Evolutionary conservation across 148 eudicot species (phyloP).

Genomic region (Camellia lanceoleosa): DNA sequence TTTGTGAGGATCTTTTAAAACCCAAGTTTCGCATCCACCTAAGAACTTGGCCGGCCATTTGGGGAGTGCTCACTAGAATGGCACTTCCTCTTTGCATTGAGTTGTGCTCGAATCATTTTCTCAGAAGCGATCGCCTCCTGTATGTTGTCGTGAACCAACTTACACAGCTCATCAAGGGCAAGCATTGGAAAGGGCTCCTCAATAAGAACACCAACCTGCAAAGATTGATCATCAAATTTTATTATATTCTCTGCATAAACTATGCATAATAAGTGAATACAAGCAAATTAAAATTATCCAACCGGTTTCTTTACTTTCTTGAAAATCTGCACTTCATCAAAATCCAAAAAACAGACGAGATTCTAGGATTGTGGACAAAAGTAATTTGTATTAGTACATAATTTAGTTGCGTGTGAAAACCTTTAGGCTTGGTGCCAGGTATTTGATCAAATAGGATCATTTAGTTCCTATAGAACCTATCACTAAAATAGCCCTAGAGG

Average conservation of each 20-base stretch:
- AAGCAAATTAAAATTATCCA: not conserved
- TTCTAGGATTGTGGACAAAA: too few species aligned
- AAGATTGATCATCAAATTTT: constrained; percentile 8
- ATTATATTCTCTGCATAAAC: not conserved
- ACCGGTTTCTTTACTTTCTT: not conserved
- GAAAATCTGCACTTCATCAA: too few species aligned
- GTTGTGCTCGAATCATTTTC: constrained; percentile 42
- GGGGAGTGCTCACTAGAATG: constrained; percentile 36
- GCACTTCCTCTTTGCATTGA: constrained; percentile 48
- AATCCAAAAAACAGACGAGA: too few species aligned
- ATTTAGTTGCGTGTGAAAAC: too few species aligned
- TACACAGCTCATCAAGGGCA: constrained; percentile 84
- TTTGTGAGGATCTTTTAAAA: constrained; percentile 13
- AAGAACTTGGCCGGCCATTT: constrained; percentile 66
- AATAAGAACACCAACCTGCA: constrained; percentile 94
- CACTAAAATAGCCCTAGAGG: too few species aligned
- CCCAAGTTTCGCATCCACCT: constrained; percentile 20
- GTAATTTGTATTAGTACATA: too few species aligned
- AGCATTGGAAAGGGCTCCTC: constrained; percentile 98
- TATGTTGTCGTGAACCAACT: constrained; percentile 41
- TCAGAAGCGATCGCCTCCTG: constrained; percentile 56
- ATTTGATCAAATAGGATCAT: too few species aligned
- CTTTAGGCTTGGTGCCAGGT: too few species aligned
- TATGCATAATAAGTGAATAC: not conserved
- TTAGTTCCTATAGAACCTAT: too few species aligned